Evolutionary conservation across 306 rosid species (phyloP).

Genomic region (Cucumis sativus): DNA sequence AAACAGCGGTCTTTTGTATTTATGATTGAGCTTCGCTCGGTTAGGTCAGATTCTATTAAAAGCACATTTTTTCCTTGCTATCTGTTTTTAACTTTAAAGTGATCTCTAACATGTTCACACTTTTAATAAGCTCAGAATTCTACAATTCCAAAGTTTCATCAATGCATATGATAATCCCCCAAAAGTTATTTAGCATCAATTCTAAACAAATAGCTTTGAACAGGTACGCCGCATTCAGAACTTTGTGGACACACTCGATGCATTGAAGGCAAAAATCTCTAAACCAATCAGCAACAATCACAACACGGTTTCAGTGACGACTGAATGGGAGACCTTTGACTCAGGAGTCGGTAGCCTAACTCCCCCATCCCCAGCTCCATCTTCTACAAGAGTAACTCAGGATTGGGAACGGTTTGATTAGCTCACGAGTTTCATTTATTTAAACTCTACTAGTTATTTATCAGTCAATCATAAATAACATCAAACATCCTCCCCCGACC

Average conservation of each 20-base stretch:
- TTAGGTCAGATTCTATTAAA: neutral
- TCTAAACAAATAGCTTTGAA: conserved; percentile 1
- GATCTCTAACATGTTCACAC: neutral
- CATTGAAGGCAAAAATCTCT: conserved; percentile 46
- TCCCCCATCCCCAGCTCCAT: conserved; percentile 38
- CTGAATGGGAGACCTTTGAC: conserved; percentile 55
- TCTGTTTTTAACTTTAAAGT: neutral
- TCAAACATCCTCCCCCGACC: neutral
- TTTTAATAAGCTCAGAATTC: neutral
- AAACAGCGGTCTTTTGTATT: neutral
- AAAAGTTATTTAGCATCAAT: neutral
- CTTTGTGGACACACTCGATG: conserved; percentile 49
- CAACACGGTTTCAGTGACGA: conserved; percentile 43
- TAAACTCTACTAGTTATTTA: neutral
- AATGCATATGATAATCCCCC: neutral
- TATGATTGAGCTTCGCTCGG: neutral
- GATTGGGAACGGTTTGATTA: conserved; percentile 42
- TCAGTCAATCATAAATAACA: neutral
- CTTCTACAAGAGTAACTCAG: conserved; percentile 33
- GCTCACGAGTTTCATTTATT: conserved; percentile 5
- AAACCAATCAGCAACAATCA: conserved; percentile 28
- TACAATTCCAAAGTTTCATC: neutral
- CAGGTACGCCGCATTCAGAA: conserved; percentile 80
- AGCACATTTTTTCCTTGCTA: neutral
- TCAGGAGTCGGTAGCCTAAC: conserved; percentile 55